Percentiles rank a stretch among this genome's conserved stretches.
Evolutionary conservation across 1,284 basidiomycete genomes (phyloP).

Genomic region (Baeospora myosura): DNA sequence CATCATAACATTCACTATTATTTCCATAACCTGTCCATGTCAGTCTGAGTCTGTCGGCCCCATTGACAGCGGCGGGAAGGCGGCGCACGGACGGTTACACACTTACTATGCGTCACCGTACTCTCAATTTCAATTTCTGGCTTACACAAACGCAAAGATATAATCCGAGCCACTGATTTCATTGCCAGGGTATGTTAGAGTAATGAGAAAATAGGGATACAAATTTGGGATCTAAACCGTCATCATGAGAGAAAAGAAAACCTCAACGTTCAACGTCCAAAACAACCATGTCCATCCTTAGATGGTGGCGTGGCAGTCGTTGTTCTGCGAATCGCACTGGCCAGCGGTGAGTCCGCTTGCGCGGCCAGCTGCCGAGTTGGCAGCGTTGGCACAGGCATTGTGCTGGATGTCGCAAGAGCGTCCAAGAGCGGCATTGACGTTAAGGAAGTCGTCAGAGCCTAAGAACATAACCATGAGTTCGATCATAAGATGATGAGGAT

Average conservation of each 20-base stretch:
- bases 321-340: conserved; percentile 45
- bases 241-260: not conserved
- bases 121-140: too few relatives aligned
- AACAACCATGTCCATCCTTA: conserved; percentile 1
- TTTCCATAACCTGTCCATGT: too few relatives aligned
- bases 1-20: too few relatives aligned
- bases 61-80: too few relatives aligned
- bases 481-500: not conserved
- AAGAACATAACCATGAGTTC: conserved; percentile 21
- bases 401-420: conserved; percentile 57
- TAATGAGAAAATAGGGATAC: conserved; percentile 8
- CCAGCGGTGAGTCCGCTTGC: conserved; percentile 34
- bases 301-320: conserved; percentile 31
- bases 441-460: conserved; percentile 47
- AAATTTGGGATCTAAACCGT: conserved; percentile 2
- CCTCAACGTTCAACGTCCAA: not conserved
- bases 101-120: too few relatives aligned
- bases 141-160: too few relatives aligned
- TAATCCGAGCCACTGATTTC: conserved; percentile 10
- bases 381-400: conserved; percentile 38
- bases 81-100: too few relatives aligned
- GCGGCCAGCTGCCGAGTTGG: conserved; percentile 30
- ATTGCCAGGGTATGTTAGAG: conserved; percentile 14
- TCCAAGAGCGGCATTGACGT: conserved; percentile 40
- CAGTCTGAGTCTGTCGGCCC: too few relatives aligned